Evolutionary conservation across 352 stramenopile genomes (phyloP).

Genomic region (Albugo candida): DNA sequence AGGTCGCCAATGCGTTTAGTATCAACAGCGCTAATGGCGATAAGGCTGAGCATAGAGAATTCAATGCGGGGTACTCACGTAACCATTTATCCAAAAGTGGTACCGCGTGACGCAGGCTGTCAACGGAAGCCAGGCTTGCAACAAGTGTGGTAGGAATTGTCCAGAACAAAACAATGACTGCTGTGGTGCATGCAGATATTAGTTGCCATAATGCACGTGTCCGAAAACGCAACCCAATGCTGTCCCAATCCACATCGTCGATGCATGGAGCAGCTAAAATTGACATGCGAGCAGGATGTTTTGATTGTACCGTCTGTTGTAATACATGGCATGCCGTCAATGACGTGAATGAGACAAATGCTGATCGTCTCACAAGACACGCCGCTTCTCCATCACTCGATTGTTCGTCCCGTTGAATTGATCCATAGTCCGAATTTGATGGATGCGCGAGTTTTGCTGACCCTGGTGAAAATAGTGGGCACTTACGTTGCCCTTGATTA

Average conservation of each 20-base stretch:
- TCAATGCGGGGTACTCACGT: conserved; percentile 34
- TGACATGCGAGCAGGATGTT: conserved; percentile 29
- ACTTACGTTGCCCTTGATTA: conserved; percentile 5
- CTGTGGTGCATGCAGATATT: conserved; percentile 32
- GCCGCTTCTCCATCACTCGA: no score
- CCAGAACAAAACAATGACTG: conserved; percentile 58
- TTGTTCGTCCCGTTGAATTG: conserved; percentile 7
- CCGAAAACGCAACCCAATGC: conserved; percentile 34
- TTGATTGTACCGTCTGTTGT: conserved; percentile 43
- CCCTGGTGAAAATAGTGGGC: neutral
- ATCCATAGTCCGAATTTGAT: conserved; percentile 12
- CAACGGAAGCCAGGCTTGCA: conserved; percentile 40
- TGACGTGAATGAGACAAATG: conserved; percentile 59
- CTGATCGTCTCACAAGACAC: conserved; percentile 37
- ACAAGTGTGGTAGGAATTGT: conserved; percentile 67
- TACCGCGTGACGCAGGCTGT: conserved; percentile 32
- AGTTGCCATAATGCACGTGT: conserved; percentile 27
- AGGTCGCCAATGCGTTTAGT: conserved; percentile 32
- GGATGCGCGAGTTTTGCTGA: neutral
- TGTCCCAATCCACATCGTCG: conserved; percentile 55
- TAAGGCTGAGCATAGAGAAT: conserved; percentile 48
- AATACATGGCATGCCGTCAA: conserved; percentile 48
- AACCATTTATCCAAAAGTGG: conserved; percentile 46
- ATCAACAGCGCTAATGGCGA: conserved; percentile 37
- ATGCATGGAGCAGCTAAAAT: conserved; percentile 29